phyloP scores from a whole-genome alignment of 306 rosid species.

The Glycine soja region DNA sequence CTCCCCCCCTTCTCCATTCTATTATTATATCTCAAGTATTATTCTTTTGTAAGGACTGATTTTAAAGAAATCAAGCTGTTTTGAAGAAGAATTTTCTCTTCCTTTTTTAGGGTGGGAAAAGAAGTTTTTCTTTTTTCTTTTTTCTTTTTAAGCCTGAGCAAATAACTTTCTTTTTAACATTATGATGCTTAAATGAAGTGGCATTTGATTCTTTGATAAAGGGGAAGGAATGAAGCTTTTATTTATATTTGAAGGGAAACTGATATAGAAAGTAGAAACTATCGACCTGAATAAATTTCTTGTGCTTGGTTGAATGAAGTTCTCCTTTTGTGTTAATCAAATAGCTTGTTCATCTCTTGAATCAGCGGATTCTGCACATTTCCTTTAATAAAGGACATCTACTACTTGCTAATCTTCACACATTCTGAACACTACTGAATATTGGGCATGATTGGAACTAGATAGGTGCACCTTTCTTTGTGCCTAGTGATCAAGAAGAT shows the following conservation, averaged over 20 bases:
- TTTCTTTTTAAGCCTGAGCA: not conserved
- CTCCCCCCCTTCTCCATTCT: too few relatives aligned
- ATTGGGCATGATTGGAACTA: constrained; percentile 65
- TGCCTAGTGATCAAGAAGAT: constrained; percentile 54
- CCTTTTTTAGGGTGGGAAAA: not conserved
- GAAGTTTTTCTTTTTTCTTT: not conserved
- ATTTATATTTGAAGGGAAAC: constrained; percentile 17
- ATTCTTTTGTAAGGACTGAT: constrained; percentile 3
- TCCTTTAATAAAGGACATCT: not conserved
- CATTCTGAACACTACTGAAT: constrained; percentile 46
- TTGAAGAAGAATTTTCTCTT: not conserved
- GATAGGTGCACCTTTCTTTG: too few relatives aligned
- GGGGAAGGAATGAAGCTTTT: not conserved
- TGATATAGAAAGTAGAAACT: constrained; percentile 1
- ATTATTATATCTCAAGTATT: too few relatives aligned
- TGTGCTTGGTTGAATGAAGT: constrained; percentile 7
- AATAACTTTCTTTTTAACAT: not conserved
- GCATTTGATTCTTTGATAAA: constrained; percentile 21
- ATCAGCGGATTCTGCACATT: not conserved
- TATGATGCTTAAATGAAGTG: constrained; percentile 13
- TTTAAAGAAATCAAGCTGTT: not conserved
- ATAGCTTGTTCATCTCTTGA: not conserved
- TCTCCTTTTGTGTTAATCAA: not conserved
- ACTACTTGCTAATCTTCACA: constrained; percentile 18
- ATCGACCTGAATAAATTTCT: not conserved